Evolutionary conservation across 306 rosid species (phyloP), one percentile per base, ranked within the genome.

Genomic region (Morella rubra): DNA sequence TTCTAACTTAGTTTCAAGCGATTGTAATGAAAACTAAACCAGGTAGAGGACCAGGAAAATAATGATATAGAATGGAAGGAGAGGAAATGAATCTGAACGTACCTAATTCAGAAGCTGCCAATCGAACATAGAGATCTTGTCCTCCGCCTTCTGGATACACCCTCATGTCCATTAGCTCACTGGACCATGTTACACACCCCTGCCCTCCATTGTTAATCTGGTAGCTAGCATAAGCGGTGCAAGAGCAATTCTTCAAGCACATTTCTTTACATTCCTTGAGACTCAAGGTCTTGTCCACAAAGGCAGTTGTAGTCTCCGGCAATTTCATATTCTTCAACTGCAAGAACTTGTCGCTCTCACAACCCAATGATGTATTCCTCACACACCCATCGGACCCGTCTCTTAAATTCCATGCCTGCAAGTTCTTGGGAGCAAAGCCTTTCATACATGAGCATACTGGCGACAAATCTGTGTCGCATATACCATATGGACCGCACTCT

Each of bases 371-470:
- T 0, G 79, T 84, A 4, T 80, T 83, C 80, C 98, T 88, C 71
- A 81, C 80, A 80, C 98, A 93, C 73, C 98, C 98, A 49, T 75
- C 93, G 0, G 88, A 80, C 56, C 97, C 93, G 27, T 94, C 93
- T 84, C 98, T 85, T 77, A 84, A 55, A 41, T 66, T 84, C 97
- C 98, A 94, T 0, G 91, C 93, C 44, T 80, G 76, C 51, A 20
- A 47, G 51, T 86, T 79, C 85, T 44, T 90, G 0, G 97, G 97
- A 18, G 24, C 53, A 76, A 91, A 94, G 61, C 96, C 94, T 10
- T 10, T 71, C 84, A 87, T 7, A 54, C 97, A 94, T 44, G 64
- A 15, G 75, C 97, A 94, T 44, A 87, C 86, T 9, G 94, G 97
- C 0, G 93, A 89, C n/a, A 84, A 81, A 15, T 91, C 83, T 0